Conservation (phyloP, 169 alveolate species). For the Pseudocohnilembus persalinus region DNA sequence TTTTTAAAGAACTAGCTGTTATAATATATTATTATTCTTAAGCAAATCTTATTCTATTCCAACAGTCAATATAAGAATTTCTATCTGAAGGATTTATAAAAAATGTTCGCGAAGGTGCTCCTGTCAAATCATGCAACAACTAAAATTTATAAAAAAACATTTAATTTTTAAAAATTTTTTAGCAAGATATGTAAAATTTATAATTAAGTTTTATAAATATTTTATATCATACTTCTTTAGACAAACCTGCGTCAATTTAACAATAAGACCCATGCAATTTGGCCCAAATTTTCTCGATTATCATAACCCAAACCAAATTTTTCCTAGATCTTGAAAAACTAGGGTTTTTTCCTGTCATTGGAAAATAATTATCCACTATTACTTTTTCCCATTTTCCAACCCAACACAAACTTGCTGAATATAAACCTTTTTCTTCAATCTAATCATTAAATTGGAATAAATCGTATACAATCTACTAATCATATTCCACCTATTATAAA, state of each 20-base stretch:
- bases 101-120: constrained; percentile 66
- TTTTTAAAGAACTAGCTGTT: constrained; percentile 51
- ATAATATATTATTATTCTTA: constrained; percentile 27
- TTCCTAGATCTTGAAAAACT: constrained; percentile 27
- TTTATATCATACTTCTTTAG: constrained; percentile 53
- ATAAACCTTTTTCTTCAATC: neutral
- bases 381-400: neutral
- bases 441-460: neutral
- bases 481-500: neutral
- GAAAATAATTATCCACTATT: neutral
- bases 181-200: neutral
- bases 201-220: constrained; percentile 51
- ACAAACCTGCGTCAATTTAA: constrained; percentile 67
- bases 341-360: neutral
- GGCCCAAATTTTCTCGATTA: constrained; percentile 45
- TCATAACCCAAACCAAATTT: constrained; percentile 28
- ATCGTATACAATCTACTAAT: too few species aligned
- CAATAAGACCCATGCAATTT: constrained; percentile 48
- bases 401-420: neutral
- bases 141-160: too few species aligned
- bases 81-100: neutral
- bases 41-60: constrained; percentile 35
- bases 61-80: constrained; percentile 18
- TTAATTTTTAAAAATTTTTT: too few species aligned
- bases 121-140: constrained; percentile 28